A percentile compares a stretch with the other conserved stretches of the same genome.
These are phyloP conservation scores for Myxozyma lipomycoides DNA, from an alignment of 805 yeast species.

Conservation along the genomic window DNA sequence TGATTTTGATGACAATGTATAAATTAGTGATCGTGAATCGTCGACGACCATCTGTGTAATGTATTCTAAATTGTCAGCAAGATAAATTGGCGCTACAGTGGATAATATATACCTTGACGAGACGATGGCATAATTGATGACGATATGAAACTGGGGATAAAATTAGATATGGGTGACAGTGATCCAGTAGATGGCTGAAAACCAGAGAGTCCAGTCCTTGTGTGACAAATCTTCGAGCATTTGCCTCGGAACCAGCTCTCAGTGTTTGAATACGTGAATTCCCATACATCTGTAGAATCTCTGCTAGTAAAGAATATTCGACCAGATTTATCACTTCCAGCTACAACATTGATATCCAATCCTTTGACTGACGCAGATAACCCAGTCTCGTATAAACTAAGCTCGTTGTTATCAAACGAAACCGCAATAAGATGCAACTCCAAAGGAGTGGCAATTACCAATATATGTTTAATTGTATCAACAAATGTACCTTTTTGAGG, in stretches of 20 bases:
- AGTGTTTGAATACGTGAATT: constrained; percentile 71
- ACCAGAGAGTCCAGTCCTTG: constrained; percentile 58
- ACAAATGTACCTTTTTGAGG: constrained; percentile 82
- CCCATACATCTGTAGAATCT: constrained; percentile 79
- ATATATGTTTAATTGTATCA: constrained; percentile 64
- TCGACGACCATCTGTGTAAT: constrained; percentile 68
- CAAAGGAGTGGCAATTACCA: constrained; percentile 74
- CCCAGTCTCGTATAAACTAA: constrained; percentile 77
- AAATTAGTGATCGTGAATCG: constrained; percentile 68
- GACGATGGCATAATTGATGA: constrained; percentile 9
- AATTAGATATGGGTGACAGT: constrained; percentile 24
- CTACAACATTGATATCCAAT: constrained; percentile 60
- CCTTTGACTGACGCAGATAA: constrained; percentile 75
- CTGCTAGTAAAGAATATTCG: constrained; percentile 83
- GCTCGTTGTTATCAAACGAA: constrained; percentile 47
- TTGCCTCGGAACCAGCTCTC: constrained; percentile 85
- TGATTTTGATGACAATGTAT: constrained; percentile 77
- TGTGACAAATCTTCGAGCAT: constrained; percentile 77
- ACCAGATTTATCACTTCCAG: constrained; percentile 57
- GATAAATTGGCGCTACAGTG: constrained; percentile 35
- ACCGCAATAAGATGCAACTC: constrained; percentile 76
- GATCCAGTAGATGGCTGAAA: constrained; percentile 43
- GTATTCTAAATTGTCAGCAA: constrained; percentile 43
- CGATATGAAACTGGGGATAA: constrained; percentile 10
- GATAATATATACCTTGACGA: constrained; percentile 30